Evolutionary conservation across 768 basidiomycete species (phyloP).

Genomic region (Russula brevipes): DNA sequence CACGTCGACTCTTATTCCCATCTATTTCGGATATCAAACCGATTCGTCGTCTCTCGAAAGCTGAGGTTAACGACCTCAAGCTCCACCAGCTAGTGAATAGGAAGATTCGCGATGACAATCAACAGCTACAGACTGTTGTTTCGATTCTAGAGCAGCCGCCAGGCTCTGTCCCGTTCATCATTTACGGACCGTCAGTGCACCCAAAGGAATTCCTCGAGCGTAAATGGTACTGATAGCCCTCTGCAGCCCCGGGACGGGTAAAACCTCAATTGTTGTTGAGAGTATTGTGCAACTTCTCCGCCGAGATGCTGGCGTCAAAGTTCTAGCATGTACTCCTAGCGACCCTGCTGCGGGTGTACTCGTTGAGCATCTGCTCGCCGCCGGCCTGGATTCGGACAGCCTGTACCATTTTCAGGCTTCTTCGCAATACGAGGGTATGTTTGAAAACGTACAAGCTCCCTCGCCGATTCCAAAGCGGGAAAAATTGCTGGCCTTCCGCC

Average conservation of each 20-base stretch:
- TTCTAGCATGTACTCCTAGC: conserved; percentile 37
- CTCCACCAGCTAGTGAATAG: conserved; percentile 36
- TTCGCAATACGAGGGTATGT: conserved; percentile 37
- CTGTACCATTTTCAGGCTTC: conserved; percentile 53
- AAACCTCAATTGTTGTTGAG: conserved; percentile 37
- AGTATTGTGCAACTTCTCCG: conserved; percentile 34
- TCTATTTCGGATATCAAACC: conserved; percentile 29
- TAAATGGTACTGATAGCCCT: not conserved
- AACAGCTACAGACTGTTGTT: conserved; percentile 44
- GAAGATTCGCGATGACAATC: conserved; percentile 41
- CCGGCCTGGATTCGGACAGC: conserved; percentile 27
- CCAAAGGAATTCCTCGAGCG: not conserved
- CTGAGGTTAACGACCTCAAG: conserved; percentile 9
- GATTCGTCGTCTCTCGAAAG: conserved; percentile 19
- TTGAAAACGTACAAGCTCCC: conserved; percentile 34
- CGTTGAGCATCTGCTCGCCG: conserved; percentile 27
- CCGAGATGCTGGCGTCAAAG: conserved; percentile 24
- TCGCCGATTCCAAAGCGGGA: conserved; percentile 33
- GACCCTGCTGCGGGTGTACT: conserved; percentile 36
- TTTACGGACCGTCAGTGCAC: conserved; percentile 57
- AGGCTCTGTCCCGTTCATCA: conserved; percentile 50
- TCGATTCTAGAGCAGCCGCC: conserved; percentile 41
- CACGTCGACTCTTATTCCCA: conserved; percentile 50
- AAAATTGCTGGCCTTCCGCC: conserved; percentile 41
- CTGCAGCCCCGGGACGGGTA: conserved; percentile 39